These are phyloP conservation scores for Amaranthus tricolor DNA, from an alignment of 179 eudicot species.

Conservation along the genomic window DNA sequence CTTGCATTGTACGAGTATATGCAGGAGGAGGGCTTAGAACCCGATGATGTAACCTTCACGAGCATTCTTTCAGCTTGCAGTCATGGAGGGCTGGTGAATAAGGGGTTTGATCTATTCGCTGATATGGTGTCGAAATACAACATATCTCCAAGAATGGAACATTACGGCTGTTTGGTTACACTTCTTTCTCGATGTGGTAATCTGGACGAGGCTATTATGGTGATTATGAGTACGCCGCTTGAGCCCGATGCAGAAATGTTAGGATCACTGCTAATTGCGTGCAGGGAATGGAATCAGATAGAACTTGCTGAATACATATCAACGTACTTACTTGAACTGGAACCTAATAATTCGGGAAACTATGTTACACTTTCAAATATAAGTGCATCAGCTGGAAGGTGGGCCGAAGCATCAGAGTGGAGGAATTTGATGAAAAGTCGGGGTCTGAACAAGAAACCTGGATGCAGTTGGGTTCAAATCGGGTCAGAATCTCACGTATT, in stretches of 20 bases:
- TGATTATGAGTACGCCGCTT: constrained; percentile 25
- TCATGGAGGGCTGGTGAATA: constrained; percentile 62
- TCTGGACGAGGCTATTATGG: constrained; percentile 30
- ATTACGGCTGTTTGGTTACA: constrained; percentile 31
- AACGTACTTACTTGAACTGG: constrained; percentile 23
- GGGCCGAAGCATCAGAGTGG: constrained; percentile 36
- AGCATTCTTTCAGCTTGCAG: constrained; percentile 65
- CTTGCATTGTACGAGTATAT: constrained; percentile 44
- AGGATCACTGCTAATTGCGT: constrained; percentile 33
- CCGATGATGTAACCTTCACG: constrained; percentile 74
- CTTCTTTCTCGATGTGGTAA: constrained; percentile 31
- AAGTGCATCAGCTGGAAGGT: constrained; percentile 37
- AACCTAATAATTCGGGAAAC: constrained; percentile 29
- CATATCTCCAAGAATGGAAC: constrained; percentile 29
- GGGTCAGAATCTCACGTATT: constrained; percentile 41
- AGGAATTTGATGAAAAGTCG: constrained; percentile 37
- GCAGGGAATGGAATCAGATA: constrained; percentile 26
- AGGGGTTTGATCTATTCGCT: constrained; percentile 50
- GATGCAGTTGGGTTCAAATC: constrained; percentile 55
- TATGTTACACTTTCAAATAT: constrained; percentile 32
- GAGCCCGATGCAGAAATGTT: constrained; percentile 28
- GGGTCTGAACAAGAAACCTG: constrained; percentile 39
- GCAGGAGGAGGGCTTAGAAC: constrained; percentile 50
- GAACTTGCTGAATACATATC: constrained; percentile 27
- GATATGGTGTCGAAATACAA: constrained; percentile 24